Evolutionary conservation across 495 filamentous ascomycete genomes (phyloP).

Genomic region (Cercophora newfieldiana): DNA sequence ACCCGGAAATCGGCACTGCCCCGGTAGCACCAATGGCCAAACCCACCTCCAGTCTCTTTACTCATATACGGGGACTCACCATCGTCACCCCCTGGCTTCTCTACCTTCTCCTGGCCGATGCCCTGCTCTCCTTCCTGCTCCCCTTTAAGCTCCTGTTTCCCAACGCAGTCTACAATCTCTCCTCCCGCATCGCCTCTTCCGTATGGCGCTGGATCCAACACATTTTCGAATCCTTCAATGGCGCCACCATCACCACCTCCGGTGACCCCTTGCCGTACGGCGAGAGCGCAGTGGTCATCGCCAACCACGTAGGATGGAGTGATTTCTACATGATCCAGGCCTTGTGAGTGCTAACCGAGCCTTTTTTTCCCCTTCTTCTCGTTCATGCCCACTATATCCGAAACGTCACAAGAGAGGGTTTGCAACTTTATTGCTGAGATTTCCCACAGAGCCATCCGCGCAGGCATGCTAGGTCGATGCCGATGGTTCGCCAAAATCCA

Average conservation of each 20-base stretch:
- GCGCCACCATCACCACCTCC: slow-evolving; percentile 50
- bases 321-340: slow-evolving; percentile 58
- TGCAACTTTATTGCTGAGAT: no score
- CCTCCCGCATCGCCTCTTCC: slow-evolving; percentile 49
- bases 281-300: slow-evolving; percentile 57
- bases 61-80: slow-evolving; percentile 42
- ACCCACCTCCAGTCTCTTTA: slow-evolving; percentile 19
- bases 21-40: not conserved
- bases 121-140: slow-evolving; percentile 54
- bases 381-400: no score
- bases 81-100: slow-evolving; percentile 51
- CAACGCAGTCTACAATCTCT: slow-evolving; percentile 46
- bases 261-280: slow-evolving; percentile 45
- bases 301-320: slow-evolving; percentile 59
- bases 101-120: slow-evolving; percentile 49
- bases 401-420: no score
- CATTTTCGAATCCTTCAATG: slow-evolving; percentile 52
- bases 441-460: slow-evolving; percentile 34
- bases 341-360: no score
- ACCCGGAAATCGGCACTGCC: not conserved
- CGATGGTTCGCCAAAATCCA: slow-evolving; percentile 60
- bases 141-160: slow-evolving; percentile 49
- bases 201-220: slow-evolving; percentile 56
- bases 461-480: slow-evolving; percentile 57
- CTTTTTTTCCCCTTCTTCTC: no score